Conservation (phyloP, 2,329 filamentous ascomycete species). For the Diaporthe ampelina region DNA sequence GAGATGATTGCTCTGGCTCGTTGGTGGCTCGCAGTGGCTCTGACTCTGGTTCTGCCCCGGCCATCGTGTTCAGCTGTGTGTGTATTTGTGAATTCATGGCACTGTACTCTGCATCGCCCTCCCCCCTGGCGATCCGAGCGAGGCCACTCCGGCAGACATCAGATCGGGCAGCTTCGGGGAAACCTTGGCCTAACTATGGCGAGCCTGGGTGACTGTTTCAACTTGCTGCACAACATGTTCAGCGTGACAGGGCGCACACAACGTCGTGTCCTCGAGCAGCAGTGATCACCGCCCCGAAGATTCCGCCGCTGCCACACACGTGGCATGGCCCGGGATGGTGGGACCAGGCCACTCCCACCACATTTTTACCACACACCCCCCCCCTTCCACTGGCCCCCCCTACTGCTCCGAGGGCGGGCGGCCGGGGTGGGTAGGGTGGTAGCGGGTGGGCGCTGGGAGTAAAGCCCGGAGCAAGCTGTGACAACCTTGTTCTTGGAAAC, state of each 20-base stretch:
- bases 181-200: conserved; percentile 17
- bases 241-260: conserved; percentile 10
- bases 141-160: conserved; percentile 24
- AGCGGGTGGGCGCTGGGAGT: conserved; percentile 11
- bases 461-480: conserved; percentile 29
- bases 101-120: background rate
- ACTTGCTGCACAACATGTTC: conserved; percentile 28
- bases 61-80: background rate
- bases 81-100: background rate
- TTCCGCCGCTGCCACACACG: conserved; percentile 34
- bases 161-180: conserved; percentile 33
- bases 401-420: conserved; percentile 13
- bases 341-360: conserved; percentile 24
- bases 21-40: background rate
- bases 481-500: conserved; percentile 35
- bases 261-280: conserved; percentile 29
- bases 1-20: background rate
- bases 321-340: conserved; percentile 33
- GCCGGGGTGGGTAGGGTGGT: conserved; percentile 20
- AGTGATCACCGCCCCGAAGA: conserved; percentile 30
- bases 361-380: background rate
- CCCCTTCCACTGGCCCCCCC: conserved; percentile 1
- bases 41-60: background rate
- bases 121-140: conserved; percentile 19
- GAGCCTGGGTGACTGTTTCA: conserved; percentile 25